These are phyloP conservation scores for Eucalyptus shirleyi DNA, from an alignment of 345 rosid genomes.

Conservation along the genomic window DNA sequence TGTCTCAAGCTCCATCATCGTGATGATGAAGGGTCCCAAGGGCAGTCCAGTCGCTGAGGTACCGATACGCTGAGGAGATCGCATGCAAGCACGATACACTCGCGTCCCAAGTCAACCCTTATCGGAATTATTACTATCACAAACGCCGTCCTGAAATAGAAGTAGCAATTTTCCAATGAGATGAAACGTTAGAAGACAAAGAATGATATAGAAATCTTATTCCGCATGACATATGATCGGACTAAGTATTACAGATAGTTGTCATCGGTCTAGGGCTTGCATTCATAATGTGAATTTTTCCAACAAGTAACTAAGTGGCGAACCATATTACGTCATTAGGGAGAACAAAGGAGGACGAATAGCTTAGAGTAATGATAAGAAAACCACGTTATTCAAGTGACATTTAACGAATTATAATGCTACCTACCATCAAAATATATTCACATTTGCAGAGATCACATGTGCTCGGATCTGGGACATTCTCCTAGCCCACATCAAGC, in stretches of 20 bases:
- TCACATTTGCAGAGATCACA: not conserved
- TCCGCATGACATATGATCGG: not conserved
- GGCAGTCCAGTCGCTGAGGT: not conserved
- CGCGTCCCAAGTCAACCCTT: not conserved
- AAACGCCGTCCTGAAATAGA: not conserved
- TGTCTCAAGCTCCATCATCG: not conserved
- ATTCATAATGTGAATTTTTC: not conserved
- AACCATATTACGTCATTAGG: not conserved
- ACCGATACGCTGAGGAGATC: not conserved
- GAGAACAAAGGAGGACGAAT: not conserved
- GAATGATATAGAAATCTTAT: not conserved
- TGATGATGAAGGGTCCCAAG: not conserved
- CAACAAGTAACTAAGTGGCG: not conserved
- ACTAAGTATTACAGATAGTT: not conserved
- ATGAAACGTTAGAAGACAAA: not conserved
- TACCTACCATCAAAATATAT: not conserved
- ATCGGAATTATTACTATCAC: not conserved
- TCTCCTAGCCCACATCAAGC: not conserved
- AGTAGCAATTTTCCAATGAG: not conserved
- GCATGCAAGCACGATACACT: not conserved
- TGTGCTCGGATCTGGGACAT: not conserved
- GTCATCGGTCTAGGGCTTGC: not conserved
- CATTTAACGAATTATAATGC: not conserved
- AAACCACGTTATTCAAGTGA: not conserved
- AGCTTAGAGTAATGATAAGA: not conserved